Evolutionary conservation across 495 filamentous ascomycete species (phyloP).

Genomic region (Trichoderma asperelloides): DNA sequence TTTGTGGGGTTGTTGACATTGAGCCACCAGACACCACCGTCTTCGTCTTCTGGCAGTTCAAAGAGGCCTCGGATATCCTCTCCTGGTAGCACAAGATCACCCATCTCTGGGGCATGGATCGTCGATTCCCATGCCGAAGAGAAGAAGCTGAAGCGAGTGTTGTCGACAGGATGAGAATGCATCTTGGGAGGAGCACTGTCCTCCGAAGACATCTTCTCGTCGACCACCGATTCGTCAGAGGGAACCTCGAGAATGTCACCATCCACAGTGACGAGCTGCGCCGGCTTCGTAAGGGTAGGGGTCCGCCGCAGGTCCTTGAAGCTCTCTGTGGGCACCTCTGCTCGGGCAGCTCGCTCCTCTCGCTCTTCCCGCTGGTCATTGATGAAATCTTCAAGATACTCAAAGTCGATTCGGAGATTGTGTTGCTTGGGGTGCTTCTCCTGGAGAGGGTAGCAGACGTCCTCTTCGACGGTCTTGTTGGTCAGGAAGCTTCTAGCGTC

Average conservation of each 20-base stretch:
- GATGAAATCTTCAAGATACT: conserved; percentile 80
- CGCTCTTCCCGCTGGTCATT: conserved; percentile 42
- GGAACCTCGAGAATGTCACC: conserved; percentile 41
- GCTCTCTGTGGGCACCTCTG: conserved; percentile 24
- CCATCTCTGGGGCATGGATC: conserved; percentile 80
- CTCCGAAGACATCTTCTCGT: conserved; percentile 25
- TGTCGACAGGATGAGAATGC: conserved; percentile 28
- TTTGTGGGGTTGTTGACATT: conserved; percentile 86
- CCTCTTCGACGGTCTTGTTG: conserved; percentile 59
- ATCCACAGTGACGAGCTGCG: conserved; percentile 32
- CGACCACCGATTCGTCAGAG: conserved; percentile 24
- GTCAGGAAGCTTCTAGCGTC: conserved; percentile 42
- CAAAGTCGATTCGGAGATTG: conserved; percentile 63
- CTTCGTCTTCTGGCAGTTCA: conserved; percentile 56
- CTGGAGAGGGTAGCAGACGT: conserved; percentile 72
- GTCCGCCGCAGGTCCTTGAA: conserved; percentile 53
- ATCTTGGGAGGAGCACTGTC: conserved; percentile 19
- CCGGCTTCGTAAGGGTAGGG: conserved; percentile 13
- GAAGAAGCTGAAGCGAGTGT: conserved; percentile 87
- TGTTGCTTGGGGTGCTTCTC: conserved; percentile 35
- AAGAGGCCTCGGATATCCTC: conserved; percentile 87
- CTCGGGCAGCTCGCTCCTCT: conserved; percentile 25
- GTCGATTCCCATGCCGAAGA: conserved; percentile 87
- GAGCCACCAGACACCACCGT: conserved; percentile 86
- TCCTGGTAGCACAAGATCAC: conserved; percentile 76